Evolutionary conservation across 148 eudicot genomes (phyloP), one percentile per base, ranked within the genome.

Genomic region (Chenopodium album): DNA sequence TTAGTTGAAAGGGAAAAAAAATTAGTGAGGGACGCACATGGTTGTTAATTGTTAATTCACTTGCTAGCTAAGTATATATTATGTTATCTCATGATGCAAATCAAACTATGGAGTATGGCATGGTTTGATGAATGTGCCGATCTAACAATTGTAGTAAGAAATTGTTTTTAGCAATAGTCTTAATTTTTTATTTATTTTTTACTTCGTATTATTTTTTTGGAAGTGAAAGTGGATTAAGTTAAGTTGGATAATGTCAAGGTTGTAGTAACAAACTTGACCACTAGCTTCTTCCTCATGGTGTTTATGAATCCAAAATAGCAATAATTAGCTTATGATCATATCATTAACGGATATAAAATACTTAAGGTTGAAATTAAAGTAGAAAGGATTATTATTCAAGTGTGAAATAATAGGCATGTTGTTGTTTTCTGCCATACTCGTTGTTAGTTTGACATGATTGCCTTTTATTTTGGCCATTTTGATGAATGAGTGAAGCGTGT

Each of bases 21-120:
- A 76, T 44, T 63, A 37, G 46, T 60, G 26, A 76, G 4, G 29
- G 62, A 32, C 4, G 48, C 64, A 71, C 75, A 77, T 63, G 79
- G 52, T 63, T n/a, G 32, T 46, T 77, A 20, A 11, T 31, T 20
- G 65, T 9, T 78, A 47, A 16, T 64, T 4, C 11, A 46, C 47
- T 65, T 26, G 37, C 34, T 79, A 59, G 59, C 37, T 34, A 34
- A 31, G 32, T 31, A 3, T 34, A 79, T 46, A 68, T 41, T 59
- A 70, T 70, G 76, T 26, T 80, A 71, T 80, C 76, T 50, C 52
- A 16, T 37, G 31, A 32, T 56, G 50, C 78, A 31, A 59, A 32
- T 32, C 14, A 59, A 70, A 5, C 44, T 41, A 41, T 41, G 5
- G 5, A 6, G 44, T 41, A 41, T 41, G 44, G 44, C 44, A 6